Evolutionary conservation across 2,329 filamentous ascomycete species (phyloP).

Genomic region (Onygenales sp.): DNA sequence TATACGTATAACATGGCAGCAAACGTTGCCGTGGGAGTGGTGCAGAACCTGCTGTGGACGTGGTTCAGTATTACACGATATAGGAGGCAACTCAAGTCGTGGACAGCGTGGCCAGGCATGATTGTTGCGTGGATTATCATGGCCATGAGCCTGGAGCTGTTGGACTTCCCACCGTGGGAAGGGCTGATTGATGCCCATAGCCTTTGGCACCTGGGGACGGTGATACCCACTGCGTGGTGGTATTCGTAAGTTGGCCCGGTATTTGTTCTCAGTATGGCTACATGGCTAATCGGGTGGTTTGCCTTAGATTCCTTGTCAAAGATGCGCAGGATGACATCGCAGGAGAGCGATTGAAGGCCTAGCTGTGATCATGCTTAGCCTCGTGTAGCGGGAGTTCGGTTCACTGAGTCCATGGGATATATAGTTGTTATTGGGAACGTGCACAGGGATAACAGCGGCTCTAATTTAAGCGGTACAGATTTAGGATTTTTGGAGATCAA

Average conservation of each 20-base stretch:
- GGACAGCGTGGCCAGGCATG: slow-evolving; percentile 83
- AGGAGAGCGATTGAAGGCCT: slow-evolving; percentile 62
- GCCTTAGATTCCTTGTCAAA: slow-evolving; percentile 67
- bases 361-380: slow-evolving; percentile 3
- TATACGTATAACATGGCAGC: slow-evolving; percentile 98
- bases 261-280: slow-evolving; percentile 6
- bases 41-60: slow-evolving; percentile 78
- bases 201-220: slow-evolving; percentile 91
- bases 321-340: slow-evolving; percentile 77
- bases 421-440: neutral
- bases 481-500: neutral
- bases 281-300: slow-evolving; percentile 17
- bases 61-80: slow-evolving; percentile 73
- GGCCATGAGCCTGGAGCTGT: slow-evolving; percentile 89
- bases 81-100: slow-evolving; percentile 57
- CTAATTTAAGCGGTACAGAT: neutral
- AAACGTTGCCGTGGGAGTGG: slow-evolving; percentile 71
- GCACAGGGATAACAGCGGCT: too few species aligned
- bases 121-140: slow-evolving; percentile 86
- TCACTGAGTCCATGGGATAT: too few species aligned
- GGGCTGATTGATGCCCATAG: slow-evolving; percentile 87
- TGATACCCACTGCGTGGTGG: slow-evolving; percentile 78
- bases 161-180: slow-evolving; percentile 81
- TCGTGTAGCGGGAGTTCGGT: neutral
- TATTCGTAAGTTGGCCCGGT: slow-evolving; percentile 64